Evolutionary conservation across 1,284 basidiomycete species (phyloP), one percentile per base, ranked within the genome.

Genomic region (Rhodotorula sp.): DNA sequence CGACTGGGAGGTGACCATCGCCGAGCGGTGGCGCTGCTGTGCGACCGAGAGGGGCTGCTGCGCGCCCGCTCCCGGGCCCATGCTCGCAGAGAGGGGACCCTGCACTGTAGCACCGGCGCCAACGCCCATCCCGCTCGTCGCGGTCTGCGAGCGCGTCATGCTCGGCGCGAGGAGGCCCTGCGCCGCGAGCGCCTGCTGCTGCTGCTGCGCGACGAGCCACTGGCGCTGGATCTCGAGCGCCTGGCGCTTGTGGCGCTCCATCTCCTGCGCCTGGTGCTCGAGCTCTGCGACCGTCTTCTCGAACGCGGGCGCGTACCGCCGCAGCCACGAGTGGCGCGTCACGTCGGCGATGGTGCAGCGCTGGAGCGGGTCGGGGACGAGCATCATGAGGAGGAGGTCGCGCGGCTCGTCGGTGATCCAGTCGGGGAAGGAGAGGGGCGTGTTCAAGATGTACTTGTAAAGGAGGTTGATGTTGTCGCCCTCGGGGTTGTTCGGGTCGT

Each of bases 401-500:
- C 90, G 86, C 36, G 92, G 94, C 69, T 90, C 88, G 10, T 85
- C 80, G 15, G 91, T 91, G 77, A 97, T 88, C 82, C 96, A 94
- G 59, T 96, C 92, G 25, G 94, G 94, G 85, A 97, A 97, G 46
- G 92, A 91, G 71, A 97, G 88, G 3, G 91, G 91, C 1, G 95
- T 97, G 84, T 90, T 94, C 83, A 98, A 91, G 82, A 99, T 99
- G 84, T 99, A 99, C 82, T 92, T 94, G 88, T 99, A 99, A 63
- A 99, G 85, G n/a, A 98, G 86, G 81, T 98, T 99, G 86, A 99
- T 99, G 84, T 99, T 99, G 84, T 99, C 95, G 69, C 97, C 97
- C 75, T 99, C 97, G 6, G 97, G 97, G 82, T 99, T 99, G 44
- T 90, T 90, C 2, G 97, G 97, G 83, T 99, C 97, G 82, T 99